Evolutionary conservation across 2,329 filamentous ascomycete genomes (phyloP).

Genomic region (Didymella pomorum): DNA sequence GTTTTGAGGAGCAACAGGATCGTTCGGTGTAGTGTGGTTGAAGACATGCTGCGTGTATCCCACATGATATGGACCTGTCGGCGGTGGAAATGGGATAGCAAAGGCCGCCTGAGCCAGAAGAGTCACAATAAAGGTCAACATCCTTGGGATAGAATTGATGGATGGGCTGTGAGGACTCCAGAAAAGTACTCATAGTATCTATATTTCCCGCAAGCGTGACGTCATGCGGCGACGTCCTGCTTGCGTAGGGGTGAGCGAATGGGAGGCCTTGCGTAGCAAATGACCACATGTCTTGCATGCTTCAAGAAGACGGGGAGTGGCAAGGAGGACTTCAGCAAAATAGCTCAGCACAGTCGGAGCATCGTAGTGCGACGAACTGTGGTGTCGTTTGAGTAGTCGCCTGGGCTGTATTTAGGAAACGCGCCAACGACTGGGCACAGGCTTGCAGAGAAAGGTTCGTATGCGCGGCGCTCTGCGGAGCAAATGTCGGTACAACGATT

Average conservation of each 20-base stretch:
- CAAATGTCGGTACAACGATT: not conserved
- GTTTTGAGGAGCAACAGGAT: constrained; percentile 30
- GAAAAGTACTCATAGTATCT: not conserved
- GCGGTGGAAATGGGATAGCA: constrained; percentile 20
- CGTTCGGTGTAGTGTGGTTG: constrained; percentile 35
- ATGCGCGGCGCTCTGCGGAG: not conserved
- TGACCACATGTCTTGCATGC: not conserved
- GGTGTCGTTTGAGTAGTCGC: not conserved
- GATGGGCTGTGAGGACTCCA: not conserved
- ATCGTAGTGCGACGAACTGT: not conserved
- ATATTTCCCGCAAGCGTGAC: not conserved
- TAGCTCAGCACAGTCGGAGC: not conserved
- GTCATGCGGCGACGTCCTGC: not conserved
- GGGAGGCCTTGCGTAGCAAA: not conserved
- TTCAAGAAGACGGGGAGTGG: not conserved
- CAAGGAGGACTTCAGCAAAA: not conserved
- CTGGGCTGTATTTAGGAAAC: not conserved
- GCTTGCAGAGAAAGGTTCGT: not conserved
- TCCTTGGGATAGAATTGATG: not conserved
- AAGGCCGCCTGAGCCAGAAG: constrained; percentile 1
- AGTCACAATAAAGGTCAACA: not conserved
- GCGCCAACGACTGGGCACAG: not conserved
- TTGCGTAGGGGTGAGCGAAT: not conserved
- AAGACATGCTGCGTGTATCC: constrained; percentile 37
- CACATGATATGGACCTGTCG: constrained; percentile 35